phyloP scores from a whole-genome alignment of 495 filamentous ascomycete species.

The Aspergillus heteromorphus region DNA sequence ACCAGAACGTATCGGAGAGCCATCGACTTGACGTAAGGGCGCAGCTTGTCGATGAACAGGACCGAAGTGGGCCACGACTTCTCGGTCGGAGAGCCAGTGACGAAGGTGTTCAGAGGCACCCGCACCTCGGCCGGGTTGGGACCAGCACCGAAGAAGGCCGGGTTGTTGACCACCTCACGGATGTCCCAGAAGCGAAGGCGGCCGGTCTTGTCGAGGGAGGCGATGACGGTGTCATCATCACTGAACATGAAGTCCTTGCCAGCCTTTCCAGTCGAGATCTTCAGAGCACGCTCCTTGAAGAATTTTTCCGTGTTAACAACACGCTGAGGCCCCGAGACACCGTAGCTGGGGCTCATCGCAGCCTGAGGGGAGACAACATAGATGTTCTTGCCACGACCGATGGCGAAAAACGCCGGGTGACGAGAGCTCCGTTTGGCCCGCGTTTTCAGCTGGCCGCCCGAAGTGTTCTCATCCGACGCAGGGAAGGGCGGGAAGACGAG shows the following conservation, averaged over 20 bases:
- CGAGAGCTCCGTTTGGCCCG: slow-evolving; percentile 81
- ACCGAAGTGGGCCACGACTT: slow-evolving; percentile 96
- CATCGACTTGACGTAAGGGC: slow-evolving; percentile 78
- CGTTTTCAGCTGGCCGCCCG: slow-evolving; percentile 90
- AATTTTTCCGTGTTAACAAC: slow-evolving; percentile 80
- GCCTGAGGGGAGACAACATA: slow-evolving; percentile 81
- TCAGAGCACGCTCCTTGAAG: slow-evolving; percentile 75
- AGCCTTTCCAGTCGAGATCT: slow-evolving; percentile 94
- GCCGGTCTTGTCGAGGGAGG: slow-evolving; percentile 93
- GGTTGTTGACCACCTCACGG: slow-evolving; percentile 60
- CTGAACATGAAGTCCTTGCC: slow-evolving; percentile 98
- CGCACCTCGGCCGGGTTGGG: slow-evolving; percentile 64
- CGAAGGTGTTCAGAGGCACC: slow-evolving; percentile 70
- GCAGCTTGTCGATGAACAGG: slow-evolving; percentile 89
- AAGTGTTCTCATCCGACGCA: slow-evolving; percentile 70
- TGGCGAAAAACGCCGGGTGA: slow-evolving; percentile 87
- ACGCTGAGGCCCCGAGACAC: slow-evolving; percentile 65
- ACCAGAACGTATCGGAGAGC: slow-evolving; percentile 92
- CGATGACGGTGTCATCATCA: slow-evolving; percentile 89
- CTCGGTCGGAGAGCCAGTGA: slow-evolving; percentile 69
- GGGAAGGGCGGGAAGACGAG: slow-evolving; percentile 76
- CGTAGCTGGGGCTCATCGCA: slow-evolving; percentile 63
- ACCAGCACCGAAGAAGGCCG: slow-evolving; percentile 48
- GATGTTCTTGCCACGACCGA: slow-evolving; percentile 92
- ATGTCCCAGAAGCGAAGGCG: slow-evolving; percentile 97